phyloP scores from a whole-genome alignment of 2,329 filamentous ascomycete species.

The Apiospora saccharicola region DNA sequence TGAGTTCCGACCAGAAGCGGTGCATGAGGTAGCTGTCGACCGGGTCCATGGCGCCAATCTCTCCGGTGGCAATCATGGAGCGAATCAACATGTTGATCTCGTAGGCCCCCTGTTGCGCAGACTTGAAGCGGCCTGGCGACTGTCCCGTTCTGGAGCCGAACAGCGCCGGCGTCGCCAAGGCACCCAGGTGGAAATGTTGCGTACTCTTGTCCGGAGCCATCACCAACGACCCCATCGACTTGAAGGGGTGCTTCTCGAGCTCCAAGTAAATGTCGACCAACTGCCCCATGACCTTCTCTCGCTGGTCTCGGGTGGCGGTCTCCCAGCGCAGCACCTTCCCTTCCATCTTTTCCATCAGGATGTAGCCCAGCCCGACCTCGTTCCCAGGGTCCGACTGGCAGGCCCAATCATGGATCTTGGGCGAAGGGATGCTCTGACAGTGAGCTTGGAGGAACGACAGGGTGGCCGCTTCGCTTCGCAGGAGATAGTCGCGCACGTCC shows the following conservation, averaged over 20 bases:
- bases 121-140: neutral
- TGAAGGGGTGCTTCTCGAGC: slow-evolving; percentile 43
- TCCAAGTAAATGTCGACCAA: slow-evolving; percentile 43
- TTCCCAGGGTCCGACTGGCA: slow-evolving; percentile 42
- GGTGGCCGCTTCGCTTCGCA: slow-evolving; percentile 39
- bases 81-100: slow-evolving; percentile 34
- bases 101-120: neutral
- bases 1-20: slow-evolving; percentile 34
- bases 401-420: slow-evolving; percentile 44
- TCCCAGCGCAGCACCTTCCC: slow-evolving; percentile 46
- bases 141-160: neutral
- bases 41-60: slow-evolving; percentile 33
- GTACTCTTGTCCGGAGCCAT: neutral
- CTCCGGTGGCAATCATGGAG: slow-evolving; percentile 36
- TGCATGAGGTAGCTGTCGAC: slow-evolving; percentile 36
- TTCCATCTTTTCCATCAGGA: slow-evolving; percentile 51
- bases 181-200: neutral
- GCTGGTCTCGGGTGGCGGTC: slow-evolving; percentile 36
- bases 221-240: slow-evolving; percentile 34
- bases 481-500: slow-evolving; percentile 35
- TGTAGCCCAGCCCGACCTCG: slow-evolving; percentile 46
- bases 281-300: slow-evolving; percentile 42
- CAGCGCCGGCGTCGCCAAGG: neutral
- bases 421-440: slow-evolving; percentile 42
- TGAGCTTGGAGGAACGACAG: slow-evolving; percentile 35